Conservation (phyloP, 148 eudicot species). For the Dysphania ambrosioides region DNA sequence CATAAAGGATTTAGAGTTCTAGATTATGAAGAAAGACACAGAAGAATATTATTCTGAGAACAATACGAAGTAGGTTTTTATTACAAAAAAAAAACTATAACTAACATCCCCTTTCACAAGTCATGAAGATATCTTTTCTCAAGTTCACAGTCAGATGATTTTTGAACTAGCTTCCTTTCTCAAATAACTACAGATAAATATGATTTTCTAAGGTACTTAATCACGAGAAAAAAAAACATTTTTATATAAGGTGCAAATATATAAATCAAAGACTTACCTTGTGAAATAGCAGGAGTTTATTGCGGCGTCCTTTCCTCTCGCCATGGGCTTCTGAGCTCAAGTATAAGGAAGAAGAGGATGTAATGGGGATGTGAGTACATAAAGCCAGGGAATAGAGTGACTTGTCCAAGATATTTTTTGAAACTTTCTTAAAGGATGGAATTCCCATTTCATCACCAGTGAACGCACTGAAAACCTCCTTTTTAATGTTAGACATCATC, state of each 20-base stretch:
- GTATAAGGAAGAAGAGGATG: constrained; percentile 44
- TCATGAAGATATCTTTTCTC: background rate
- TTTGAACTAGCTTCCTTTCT: background rate
- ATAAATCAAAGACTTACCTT: constrained; percentile 43
- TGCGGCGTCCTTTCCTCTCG: constrained; percentile 48
- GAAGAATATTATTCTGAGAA: background rate
- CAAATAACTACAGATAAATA: background rate
- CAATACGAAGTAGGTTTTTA: background rate
- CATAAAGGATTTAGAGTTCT: background rate
- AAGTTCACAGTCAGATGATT: background rate
- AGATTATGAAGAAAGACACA: background rate
- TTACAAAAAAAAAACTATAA: background rate
- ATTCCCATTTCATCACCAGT: constrained; percentile 44
- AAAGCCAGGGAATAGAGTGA: constrained; percentile 62
- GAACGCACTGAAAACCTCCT: constrained; percentile 40
- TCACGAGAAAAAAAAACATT: background rate
- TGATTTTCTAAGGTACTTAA: background rate
- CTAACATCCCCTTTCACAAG: background rate
- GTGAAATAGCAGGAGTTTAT: constrained; percentile 59
- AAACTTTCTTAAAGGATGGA: constrained; percentile 42
- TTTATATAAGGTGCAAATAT: background rate
- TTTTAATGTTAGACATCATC: constrained; percentile 58
- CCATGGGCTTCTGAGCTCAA: constrained; percentile 64
- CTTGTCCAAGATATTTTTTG: constrained; percentile 57
- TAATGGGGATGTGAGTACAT: constrained; percentile 50